These are phyloP conservation scores for Colletotrichum orchidophilum DNA, from an alignment of 2,329 filamentous ascomycete species.

Conservation along the genomic window DNA sequence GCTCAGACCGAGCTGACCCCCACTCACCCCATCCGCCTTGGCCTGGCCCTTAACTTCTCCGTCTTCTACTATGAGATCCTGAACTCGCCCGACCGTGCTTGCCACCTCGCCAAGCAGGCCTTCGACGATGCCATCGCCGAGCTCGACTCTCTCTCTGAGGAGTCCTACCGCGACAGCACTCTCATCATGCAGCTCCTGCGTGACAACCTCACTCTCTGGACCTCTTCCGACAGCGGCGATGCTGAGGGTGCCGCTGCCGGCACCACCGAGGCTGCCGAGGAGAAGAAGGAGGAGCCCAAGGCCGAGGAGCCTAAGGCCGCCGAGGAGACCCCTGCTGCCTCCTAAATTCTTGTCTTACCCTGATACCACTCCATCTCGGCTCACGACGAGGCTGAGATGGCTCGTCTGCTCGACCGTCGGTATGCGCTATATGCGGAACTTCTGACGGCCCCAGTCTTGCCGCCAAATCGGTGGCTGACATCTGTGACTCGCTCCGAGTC, in stretches of 20 bases:
- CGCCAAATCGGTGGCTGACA: slow-evolving; percentile 45
- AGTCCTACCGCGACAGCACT: slow-evolving; percentile 98
- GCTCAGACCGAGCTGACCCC: slow-evolving; percentile 97
- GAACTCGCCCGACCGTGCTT: slow-evolving; percentile 96
- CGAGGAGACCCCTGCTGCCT: slow-evolving; percentile 57
- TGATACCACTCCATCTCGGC: slow-evolving; percentile 52
- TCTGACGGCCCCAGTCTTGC: slow-evolving; percentile 24
- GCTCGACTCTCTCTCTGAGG: slow-evolving; percentile 96
- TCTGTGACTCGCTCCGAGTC: slow-evolving; percentile 35
- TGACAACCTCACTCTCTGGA: slow-evolving; percentile 98
- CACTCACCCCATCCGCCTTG: slow-evolving; percentile 97
- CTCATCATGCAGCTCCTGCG: slow-evolving; percentile 99
- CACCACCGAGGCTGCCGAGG: slow-evolving; percentile 70
- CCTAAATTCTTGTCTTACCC: slow-evolving; percentile 55
- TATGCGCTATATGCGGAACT: slow-evolving; percentile 12
- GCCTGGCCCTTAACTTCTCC: slow-evolving; percentile 98
- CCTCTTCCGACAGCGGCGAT: slow-evolving; percentile 89
- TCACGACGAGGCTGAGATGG: slow-evolving; percentile 46
- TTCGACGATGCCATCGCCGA: slow-evolving; percentile 99
- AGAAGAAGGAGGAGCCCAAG: slow-evolving; percentile 64
- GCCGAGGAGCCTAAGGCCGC: slow-evolving; percentile 46
- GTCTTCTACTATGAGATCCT: slow-evolving; percentile 99
- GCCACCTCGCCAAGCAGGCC: slow-evolving; percentile 98
- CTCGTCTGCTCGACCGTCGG: slow-evolving; percentile 16
- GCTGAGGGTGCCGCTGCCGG: slow-evolving; percentile 71